phyloP scores from a whole-genome alignment of 805 yeast genomes.

The Lachancea meyersii region DNA sequence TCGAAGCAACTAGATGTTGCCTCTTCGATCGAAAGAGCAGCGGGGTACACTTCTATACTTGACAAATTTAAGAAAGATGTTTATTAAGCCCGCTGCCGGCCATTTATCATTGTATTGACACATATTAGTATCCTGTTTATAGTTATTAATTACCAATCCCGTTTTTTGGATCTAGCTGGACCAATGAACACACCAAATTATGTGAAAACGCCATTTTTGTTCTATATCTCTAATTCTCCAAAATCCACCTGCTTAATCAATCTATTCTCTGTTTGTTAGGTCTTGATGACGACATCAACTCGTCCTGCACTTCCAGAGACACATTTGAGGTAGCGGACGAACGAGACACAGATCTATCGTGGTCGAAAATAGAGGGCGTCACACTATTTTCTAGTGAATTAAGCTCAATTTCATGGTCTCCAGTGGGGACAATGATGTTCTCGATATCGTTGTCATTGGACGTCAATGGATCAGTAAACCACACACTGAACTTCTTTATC shows the following conservation, averaged over 20 bases:
- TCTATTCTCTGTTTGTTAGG: slow-evolving; percentile 19
- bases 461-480: slow-evolving; percentile 34
- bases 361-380: slow-evolving; percentile 32
- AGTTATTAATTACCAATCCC: slow-evolving; percentile 3
- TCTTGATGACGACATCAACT: slow-evolving; percentile 17
- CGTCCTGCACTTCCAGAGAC: slow-evolving; percentile 25
- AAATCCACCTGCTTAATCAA: slow-evolving; percentile 11
- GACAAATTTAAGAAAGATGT: slow-evolving; percentile 16
- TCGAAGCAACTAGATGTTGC: slow-evolving; percentile 48
- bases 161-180: too few relatives aligned
- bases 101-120: background rate
- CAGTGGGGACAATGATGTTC: slow-evolving; percentile 24
- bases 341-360: slow-evolving; percentile 27
- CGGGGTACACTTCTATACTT: slow-evolving; percentile 25
- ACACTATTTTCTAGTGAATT: slow-evolving; percentile 19
- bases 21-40: slow-evolving; percentile 46
- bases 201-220: too few relatives aligned
- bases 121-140: slow-evolving; percentile 4
- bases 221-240: too few relatives aligned
- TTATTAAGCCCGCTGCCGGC: background rate
- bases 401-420: slow-evolving; percentile 24
- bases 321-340: slow-evolving; percentile 34
- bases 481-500: slow-evolving; percentile 33
- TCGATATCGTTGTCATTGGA: slow-evolving; percentile 30
- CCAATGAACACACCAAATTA: too few relatives aligned